Evolutionary conservation across 2,329 filamentous ascomycete species (phyloP), one percentile per base, ranked within the genome.

Genomic region (Coleophoma crateriformis): DNA sequence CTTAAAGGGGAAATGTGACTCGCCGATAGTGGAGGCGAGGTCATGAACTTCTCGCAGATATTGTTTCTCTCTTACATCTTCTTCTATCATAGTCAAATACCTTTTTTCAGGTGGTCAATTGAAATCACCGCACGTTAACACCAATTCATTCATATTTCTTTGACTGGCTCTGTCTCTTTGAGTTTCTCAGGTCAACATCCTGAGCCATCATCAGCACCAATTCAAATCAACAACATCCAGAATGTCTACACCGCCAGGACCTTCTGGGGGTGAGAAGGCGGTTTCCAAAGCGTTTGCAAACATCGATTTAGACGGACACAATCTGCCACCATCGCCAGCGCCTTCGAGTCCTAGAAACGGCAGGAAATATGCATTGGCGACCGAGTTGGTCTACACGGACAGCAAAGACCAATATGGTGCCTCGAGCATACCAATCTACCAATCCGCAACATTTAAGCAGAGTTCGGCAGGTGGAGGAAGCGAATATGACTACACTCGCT

Each of bases 381-480:
- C 94, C 4, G 94, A 99, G 72, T 76, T 99, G 55, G 94, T 99
- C 53, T 97, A 92, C 69, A 97, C 92, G 46, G 94, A 99, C 62
- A 84, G 87, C 67, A 94, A 86, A 71, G 94, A 99, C 70, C 94
- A 99, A 74, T 96, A 97, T 76, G 95, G 95, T 65, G 82, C 94
- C 50, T 96, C 90, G 61, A 97, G 91, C 69, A 86, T 95, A 61
- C 94, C 94, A 48, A 97, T 99, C 65, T 99, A 99, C 71, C 94
- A 96, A 79, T 95, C 90, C 45, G 95, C 94, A 45, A 99, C 94
- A 35, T 99, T 99, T 77, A 99, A 99, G 73, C 94, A 97, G 71
- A 81, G 81, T 19, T 89, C 87, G 15, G 86, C 87, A 54, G 78
- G 71, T 42, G 90, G 88, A 52, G 90, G 89, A 52, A 76, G 81